These are phyloP conservation scores for Psilocybe cyanescens DNA, from an alignment of 768 basidiomycete genomes.

Conservation along the genomic window DNA sequence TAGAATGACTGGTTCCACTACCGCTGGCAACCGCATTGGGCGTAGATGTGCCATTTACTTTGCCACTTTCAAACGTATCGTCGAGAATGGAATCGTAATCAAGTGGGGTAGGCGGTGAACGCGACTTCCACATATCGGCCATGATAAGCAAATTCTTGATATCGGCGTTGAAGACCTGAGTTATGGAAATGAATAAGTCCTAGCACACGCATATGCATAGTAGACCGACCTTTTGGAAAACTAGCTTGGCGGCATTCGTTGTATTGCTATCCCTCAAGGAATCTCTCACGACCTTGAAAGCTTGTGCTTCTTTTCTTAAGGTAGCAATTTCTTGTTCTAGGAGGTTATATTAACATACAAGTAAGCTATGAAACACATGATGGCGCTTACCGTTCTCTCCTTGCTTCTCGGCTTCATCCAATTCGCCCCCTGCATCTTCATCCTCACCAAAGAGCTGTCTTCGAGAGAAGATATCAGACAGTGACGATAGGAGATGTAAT, in stretches of 20 bases:
- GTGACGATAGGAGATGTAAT: neutral
- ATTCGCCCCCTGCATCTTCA: conserved; percentile 76
- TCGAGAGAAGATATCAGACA: conserved; percentile 9
- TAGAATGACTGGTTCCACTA: conserved; percentile 11
- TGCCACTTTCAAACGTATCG: conserved; percentile 56
- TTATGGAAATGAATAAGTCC: neutral
- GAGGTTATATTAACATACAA: neutral
- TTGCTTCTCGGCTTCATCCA: conserved; percentile 90
- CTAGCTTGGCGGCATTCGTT: conserved; percentile 62
- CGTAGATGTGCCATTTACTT: conserved; percentile 23
- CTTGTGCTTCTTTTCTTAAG: conserved; percentile 85
- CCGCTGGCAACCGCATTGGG: conserved; percentile 32
- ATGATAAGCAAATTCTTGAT: conserved; percentile 89
- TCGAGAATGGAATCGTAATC: conserved; percentile 78
- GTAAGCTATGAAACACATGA: conserved; percentile 1
- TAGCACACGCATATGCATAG: no score
- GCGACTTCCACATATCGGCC: conserved; percentile 96
- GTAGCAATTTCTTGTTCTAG: conserved; percentile 89
- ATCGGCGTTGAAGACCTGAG: conserved; percentile 87
- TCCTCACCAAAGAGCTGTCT: conserved; percentile 97
- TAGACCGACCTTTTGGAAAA: conserved; percentile 79
- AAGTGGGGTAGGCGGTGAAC: conserved; percentile 85
- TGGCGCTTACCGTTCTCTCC: conserved; percentile 82
- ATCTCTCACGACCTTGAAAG: conserved; percentile 80
- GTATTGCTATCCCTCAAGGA: conserved; percentile 38